Conservation (phyloP, 495 filamentous ascomycete species). For the Podospora bellae-mahoneyi region DNA sequence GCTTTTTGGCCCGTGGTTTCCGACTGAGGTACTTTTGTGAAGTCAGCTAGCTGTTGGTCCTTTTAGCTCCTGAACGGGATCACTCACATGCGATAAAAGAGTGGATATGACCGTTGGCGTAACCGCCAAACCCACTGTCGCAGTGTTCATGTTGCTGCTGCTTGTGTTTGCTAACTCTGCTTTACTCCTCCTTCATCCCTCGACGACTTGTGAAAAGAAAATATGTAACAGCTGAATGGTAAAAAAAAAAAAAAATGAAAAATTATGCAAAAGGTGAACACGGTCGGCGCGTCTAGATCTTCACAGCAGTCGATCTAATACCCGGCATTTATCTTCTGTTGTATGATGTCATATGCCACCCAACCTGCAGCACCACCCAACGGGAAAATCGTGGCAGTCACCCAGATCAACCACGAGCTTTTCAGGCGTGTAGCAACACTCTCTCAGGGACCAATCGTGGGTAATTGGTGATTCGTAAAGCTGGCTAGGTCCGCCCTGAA, state of each 20-base stretch:
- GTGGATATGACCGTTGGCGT: constrained; percentile 77
- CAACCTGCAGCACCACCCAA: constrained; percentile 8
- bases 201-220: neutral
- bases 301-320: neutral
- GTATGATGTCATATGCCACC: constrained; percentile 28
- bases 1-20: constrained; percentile 68
- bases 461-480: neutral
- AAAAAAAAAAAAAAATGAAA: neutral
- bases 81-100: constrained; percentile 69
- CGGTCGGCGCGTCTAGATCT: neutral
- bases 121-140: constrained; percentile 67
- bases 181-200: neutral
- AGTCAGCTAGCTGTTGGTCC: constrained; percentile 2
- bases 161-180: neutral
- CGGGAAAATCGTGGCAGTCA: neutral
- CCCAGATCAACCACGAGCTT: neutral
- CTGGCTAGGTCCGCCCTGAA: neutral
- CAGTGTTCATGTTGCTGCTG: constrained; percentile 60
- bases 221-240: neutral
- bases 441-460: neutral
- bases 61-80: constrained; percentile 21
- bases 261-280: neutral
- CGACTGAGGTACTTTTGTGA: constrained; percentile 70
- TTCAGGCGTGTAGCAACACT: neutral
- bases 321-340: constrained; percentile 13